Evolutionary conservation across 257 asterid species (phyloP).

Genomic region (Penstemon davidsonii): DNA sequence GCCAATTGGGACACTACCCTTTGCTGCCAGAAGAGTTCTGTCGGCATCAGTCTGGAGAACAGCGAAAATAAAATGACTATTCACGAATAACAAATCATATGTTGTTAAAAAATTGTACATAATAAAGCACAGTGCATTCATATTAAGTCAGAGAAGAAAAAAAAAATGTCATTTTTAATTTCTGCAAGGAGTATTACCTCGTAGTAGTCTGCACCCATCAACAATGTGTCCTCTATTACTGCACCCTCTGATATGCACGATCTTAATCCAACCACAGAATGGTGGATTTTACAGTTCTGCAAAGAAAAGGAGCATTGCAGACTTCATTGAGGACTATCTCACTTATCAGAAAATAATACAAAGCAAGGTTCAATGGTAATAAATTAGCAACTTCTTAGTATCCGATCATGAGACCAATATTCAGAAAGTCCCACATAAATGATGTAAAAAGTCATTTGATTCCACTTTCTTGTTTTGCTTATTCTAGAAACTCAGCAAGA

Average conservation of each 20-base stretch:
- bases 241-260: slow-evolving; percentile 98
- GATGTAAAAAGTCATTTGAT: not conserved
- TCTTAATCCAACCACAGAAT: slow-evolving; percentile 91
- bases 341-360: slow-evolving; percentile 14
- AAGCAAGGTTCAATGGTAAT: slow-evolving; percentile 9
- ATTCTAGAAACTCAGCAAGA: not conserved
- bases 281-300: slow-evolving; percentile 95
- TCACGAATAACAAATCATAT: slow-evolving; percentile 15
- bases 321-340: slow-evolving; percentile 2
- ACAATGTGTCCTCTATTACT: slow-evolving; percentile 74
- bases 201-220: slow-evolving; percentile 96
- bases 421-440: not conserved
- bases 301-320: slow-evolving; percentile 10
- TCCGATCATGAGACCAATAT: not conserved
- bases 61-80: slow-evolving; percentile 1
- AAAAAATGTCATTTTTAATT: not conserved
- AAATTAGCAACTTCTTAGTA: not conserved
- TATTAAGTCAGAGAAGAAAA: not conserved
- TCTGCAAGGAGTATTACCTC: slow-evolving; percentile 56
- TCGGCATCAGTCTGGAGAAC: slow-evolving; percentile 76
- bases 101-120: not conserved
- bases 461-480: not conserved
- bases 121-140: not conserved
- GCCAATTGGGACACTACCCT: slow-evolving; percentile 86
- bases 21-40: slow-evolving; percentile 59